Evolutionary conservation across 2,329 filamentous ascomycete species (phyloP).

Genomic region (Xylaria sp.): DNA sequence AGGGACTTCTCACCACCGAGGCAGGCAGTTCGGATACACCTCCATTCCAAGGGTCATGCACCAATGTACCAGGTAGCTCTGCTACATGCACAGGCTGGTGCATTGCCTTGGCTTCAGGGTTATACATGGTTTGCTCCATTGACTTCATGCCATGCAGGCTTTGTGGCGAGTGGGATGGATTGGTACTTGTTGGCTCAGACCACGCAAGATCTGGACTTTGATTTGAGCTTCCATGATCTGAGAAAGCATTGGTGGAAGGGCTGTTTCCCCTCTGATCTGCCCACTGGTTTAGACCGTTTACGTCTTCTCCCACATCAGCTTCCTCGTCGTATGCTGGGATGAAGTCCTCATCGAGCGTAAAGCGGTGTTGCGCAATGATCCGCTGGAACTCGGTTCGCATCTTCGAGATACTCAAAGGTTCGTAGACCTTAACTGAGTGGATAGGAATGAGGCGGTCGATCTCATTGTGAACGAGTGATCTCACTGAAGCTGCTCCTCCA

Average conservation of each 20-base stretch:
- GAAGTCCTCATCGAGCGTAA: constrained; percentile 37
- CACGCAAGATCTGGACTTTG: constrained; percentile 24
- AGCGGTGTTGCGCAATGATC: constrained; percentile 35
- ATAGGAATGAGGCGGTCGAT: constrained; percentile 41
- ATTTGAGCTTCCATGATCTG: constrained; percentile 23
- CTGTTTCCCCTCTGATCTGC: constrained; percentile 27
- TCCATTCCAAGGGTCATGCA: constrained; percentile 37
- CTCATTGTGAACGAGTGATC: constrained; percentile 34
- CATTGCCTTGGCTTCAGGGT: constrained; percentile 20
- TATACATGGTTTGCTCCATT: constrained; percentile 30
- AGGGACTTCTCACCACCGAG: constrained; percentile 11
- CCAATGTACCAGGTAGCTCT: constrained; percentile 34
- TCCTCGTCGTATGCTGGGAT: constrained; percentile 29
- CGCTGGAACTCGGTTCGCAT: constrained; percentile 39
- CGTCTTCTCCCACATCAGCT: constrained; percentile 26
- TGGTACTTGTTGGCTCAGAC: constrained; percentile 21
- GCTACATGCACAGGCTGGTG: constrained; percentile 16
- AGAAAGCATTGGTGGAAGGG: constrained; percentile 10
- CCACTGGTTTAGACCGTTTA: constrained; percentile 33
- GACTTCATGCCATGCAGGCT: constrained; percentile 25
- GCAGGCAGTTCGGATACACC: constrained; percentile 36
- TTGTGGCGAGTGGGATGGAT: constrained; percentile 21
- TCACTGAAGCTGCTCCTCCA: constrained; percentile 32
- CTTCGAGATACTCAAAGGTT: constrained; percentile 35
- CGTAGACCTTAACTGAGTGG: constrained; percentile 38